A percentile compares a stretch with the other conserved stretches of the same genome.
phyloP scores from a whole-genome alignment of 1,139 yeast genomes.

The Diutina neorugosa region DNA sequence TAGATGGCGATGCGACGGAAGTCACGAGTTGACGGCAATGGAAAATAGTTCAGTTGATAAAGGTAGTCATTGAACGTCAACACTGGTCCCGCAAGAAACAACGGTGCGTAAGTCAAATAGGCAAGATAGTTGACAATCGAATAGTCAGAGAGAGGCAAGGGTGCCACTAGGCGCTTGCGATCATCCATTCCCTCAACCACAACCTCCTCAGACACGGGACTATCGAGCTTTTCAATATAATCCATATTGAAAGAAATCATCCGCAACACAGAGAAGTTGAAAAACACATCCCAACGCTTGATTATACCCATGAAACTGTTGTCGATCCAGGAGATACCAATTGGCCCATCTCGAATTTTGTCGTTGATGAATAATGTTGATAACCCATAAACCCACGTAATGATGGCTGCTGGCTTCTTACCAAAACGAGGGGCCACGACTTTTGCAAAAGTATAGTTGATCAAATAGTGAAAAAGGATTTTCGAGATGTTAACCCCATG shows the following conservation, averaged over 20 bases:
- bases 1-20: conserved; percentile 44
- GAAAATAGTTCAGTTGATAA: conserved; percentile 48
- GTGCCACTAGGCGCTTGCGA: conserved; percentile 54
- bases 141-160: conserved; percentile 52
- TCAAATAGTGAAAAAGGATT: conserved; percentile 42
- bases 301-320: conserved; percentile 58
- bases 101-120: conserved; percentile 74
- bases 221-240: conserved; percentile 32
- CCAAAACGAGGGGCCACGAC: conserved; percentile 14
- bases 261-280: conserved; percentile 76
- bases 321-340: conserved; percentile 43
- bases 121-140: conserved; percentile 53
- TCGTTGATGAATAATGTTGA: conserved; percentile 71
- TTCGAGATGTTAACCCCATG: conserved; percentile 71
- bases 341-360: conserved; percentile 40
- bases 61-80: conserved; percentile 84
- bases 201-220: conserved; percentile 5
- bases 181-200: conserved; percentile 33
- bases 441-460: conserved; percentile 45
- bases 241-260: conserved; percentile 79
- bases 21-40: conserved; percentile 16
- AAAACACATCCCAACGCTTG: conserved; percentile 91
- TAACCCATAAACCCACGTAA: conserved; percentile 72
- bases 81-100: conserved; percentile 92
- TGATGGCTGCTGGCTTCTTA: conserved; percentile 17